Base-by-base conservation (phyloP, 805 yeast genomes). In the Barnettozyma botsteinii region DNA sequence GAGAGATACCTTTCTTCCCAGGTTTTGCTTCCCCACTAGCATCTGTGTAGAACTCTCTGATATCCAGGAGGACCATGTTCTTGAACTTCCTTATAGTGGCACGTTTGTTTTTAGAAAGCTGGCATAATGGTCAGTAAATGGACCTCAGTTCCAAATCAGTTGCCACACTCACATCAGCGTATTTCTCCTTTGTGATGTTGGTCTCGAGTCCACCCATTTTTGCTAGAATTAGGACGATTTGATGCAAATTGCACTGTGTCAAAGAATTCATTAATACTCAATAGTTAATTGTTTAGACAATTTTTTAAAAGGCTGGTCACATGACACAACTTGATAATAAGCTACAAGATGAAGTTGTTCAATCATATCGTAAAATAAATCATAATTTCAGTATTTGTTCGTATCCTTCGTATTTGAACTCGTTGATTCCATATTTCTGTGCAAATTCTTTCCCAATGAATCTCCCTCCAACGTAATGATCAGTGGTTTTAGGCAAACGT, bases 391-490 rank as follows among this genome's bases (percentile, higher is more conserved):
- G 67, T 8, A 75, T 70, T 53, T 83, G 86, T 38, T 78, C 81
- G 4, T 63, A 64, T 1, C 77, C 81, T 23, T 66, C 62, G 51
- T 80, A 84, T 3, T 69, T 53, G 14, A 85, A 85, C 4, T 76
- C 75, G 20, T 75, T 77, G 43, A 93, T 79, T 1, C 74, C 84
- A 67, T 82, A 86, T 57, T 80, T 79, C 23, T 68, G 61, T 0
- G 96, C 96, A 49, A 93, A 72, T 9, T 62, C 66, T 12, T 60
- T 55, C 34, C 79, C 75, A 14, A 93, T 76, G 55, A 93, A 93
- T 38, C 98, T 66, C 3, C 98, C 98, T 1, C 98, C 98, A 27
- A 89, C 70, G 59, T 76, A 93, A 58, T 91, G 98, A 2, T 50
- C 44, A 9, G 64, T 57, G 5, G 67, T 60, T 1, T 72, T 67